Evolutionary conservation across 169 alveolate species (phyloP), one percentile per base, ranked within the genome.

Genomic region (Plasmodium ovale): DNA sequence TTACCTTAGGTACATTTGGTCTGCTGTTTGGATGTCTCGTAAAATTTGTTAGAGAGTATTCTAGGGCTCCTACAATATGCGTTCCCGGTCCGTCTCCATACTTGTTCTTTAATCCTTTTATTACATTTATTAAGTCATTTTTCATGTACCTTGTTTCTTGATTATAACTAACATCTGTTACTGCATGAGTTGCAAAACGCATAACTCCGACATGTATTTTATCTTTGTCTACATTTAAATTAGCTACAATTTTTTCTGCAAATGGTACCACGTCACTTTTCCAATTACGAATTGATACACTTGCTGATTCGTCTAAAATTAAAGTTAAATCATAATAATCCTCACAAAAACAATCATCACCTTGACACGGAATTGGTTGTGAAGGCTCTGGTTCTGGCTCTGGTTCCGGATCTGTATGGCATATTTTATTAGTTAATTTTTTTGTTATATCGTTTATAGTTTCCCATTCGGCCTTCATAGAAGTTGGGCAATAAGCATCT

Each of bases 401-500:
- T 37, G 59, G 27, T 44, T 72, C 72, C 33, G 67, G 42, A 27
- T 72, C 87, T 62, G 87, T 58, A 65, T 77, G 72, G 23, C 88
- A 77, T 77, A 77, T 77, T 54, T 77, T 77, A 54, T 59, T 29
- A 19, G 88, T 77, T 62, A 77, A 62, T 68, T 19, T 60, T 29
- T 59, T 60, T 54, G 88, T 77, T 60, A 77, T 77, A 51, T 60
- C 68, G 29, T 77, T 77, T 60, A 77, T 60, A n/a, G 73, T 77
- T 25, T 60, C 88, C 88, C 88, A 77, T 77, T 77, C 88, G 10
- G 68, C 88, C 35, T 77, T 77, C 88, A 77, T 77, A 56, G 77
- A 27, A 42, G n/a, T 27, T 29, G 88, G 88, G 6, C 88, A 77
- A 39, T 25, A 19, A 19, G 54, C 35, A 60, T 59, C 44, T 9